Conservation (phyloP, 176 grass and related monocot genomes). For the Musa beccarii region DNA sequence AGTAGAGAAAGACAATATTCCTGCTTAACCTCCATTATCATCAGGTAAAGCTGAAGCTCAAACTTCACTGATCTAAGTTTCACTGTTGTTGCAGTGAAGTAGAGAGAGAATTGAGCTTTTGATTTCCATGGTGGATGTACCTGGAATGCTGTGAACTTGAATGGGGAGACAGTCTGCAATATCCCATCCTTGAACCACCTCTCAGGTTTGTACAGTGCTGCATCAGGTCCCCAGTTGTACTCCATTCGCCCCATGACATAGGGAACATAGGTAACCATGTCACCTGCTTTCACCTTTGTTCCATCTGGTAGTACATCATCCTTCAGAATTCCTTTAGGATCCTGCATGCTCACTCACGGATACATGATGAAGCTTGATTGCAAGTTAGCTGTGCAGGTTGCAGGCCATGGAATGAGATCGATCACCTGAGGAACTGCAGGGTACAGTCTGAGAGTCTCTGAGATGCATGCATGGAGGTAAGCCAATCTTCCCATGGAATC, state of each 20-base stretch:
- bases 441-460: constrained; percentile 83
- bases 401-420: neutral
- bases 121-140: neutral
- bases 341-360: constrained; percentile 26
- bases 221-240: constrained; percentile 93
- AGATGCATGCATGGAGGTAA: constrained; percentile 87
- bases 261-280: constrained; percentile 88
- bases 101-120: neutral
- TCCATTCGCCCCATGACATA: constrained; percentile 97
- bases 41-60: neutral
- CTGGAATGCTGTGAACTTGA: constrained; percentile 99
- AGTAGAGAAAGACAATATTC: too few species aligned
- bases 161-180: constrained; percentile 69
- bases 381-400: neutral
- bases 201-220: constrained; percentile 54
- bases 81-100: neutral
- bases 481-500: constrained; percentile 64
- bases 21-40: too few species aligned
- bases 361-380: neutral
- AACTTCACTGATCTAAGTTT: neutral
- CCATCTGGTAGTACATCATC: constrained; percentile 93
- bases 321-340: constrained; percentile 75
- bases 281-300: constrained; percentile 67
- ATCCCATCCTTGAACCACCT: constrained; percentile 68
- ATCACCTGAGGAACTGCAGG: constrained; percentile 73